Evolutionary conservation across 2,329 filamentous ascomycete genomes (phyloP).

Genomic region (Monosporascus sp.): DNA sequence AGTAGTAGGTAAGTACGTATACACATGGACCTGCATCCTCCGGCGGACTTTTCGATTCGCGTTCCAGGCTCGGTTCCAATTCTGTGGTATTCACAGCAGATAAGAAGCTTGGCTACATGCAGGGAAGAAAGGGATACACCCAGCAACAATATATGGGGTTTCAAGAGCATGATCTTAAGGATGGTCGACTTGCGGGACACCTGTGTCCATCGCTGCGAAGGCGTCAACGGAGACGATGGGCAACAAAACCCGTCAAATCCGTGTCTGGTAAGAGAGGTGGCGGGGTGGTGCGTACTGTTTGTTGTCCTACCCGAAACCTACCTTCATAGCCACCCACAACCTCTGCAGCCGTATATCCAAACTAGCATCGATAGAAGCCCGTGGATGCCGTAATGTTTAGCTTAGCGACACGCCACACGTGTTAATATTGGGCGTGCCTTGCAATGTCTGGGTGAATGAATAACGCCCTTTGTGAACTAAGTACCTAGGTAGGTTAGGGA

Average conservation of each 20-base stretch:
- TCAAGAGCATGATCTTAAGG: too few species aligned
- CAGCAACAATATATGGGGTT: too few species aligned
- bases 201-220: too few species aligned
- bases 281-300: not conserved
- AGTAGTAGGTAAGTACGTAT: not conserved
- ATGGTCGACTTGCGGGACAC: too few species aligned
- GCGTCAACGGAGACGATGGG: not conserved
- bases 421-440: not conserved
- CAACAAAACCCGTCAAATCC: not conserved
- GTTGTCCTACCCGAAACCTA: too few species aligned
- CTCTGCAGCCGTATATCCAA: not conserved
- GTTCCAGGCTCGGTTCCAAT: too few species aligned
- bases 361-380: not conserved
- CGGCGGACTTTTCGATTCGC: not conserved
- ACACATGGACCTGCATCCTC: not conserved
- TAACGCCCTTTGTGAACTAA: not conserved
- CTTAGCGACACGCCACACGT: not conserved
- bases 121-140: not conserved
- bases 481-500: too few species aligned
- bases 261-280: not conserved
- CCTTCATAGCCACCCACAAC: not conserved
- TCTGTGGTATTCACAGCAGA: not conserved
- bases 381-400: not conserved
- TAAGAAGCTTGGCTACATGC: not conserved
- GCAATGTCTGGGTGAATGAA: not conserved